Evolutionary conservation across 768 basidiomycete genomes (phyloP).

Genomic region (Dendrothele bispora): DNA sequence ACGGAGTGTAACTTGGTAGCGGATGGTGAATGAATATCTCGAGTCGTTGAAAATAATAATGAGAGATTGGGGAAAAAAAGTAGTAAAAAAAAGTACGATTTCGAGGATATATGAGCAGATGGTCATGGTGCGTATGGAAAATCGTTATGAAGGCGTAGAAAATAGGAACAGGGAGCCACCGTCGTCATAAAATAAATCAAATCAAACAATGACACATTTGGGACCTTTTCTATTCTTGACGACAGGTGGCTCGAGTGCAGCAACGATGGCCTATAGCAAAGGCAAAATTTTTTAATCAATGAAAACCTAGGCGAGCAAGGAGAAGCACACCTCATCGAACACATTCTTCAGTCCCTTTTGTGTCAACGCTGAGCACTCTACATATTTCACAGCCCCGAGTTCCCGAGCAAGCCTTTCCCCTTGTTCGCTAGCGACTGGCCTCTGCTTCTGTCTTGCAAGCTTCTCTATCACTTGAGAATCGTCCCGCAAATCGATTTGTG

Average conservation of each 20-base stretch:
- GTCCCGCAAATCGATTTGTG: constrained; percentile 95
- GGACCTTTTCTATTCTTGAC: constrained; percentile 74
- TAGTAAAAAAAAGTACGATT: constrained; percentile 24
- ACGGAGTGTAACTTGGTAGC: constrained; percentile 7
- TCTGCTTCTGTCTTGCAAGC: constrained; percentile 93
- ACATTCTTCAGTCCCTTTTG: constrained; percentile 99
- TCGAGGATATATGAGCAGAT: constrained; percentile 13
- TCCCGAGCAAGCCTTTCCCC: constrained; percentile 97
- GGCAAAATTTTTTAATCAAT: neutral
- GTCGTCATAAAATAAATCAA: constrained; percentile 13
- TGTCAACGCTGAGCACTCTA: constrained; percentile 98
- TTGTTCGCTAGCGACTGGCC: constrained; percentile 83
- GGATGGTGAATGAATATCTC: constrained; percentile 5
- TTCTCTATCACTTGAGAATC: constrained; percentile 94
- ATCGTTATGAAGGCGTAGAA: constrained; percentile 16
- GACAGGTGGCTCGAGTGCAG: constrained; percentile 96
- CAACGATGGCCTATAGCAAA: constrained; percentile 88
- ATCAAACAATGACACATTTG: constrained; percentile 86
- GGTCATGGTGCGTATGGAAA: constrained; percentile 7
- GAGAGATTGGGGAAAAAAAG: constrained; percentile 17
- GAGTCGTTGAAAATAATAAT: constrained; percentile 5
- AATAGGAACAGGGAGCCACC: constrained; percentile 20
- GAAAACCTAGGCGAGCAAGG: neutral
- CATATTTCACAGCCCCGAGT: constrained; percentile 97
- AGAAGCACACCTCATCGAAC: constrained; percentile 87